Conservation (phyloP, 441 rosid genomes). For the Lepidium campestre region DNA sequence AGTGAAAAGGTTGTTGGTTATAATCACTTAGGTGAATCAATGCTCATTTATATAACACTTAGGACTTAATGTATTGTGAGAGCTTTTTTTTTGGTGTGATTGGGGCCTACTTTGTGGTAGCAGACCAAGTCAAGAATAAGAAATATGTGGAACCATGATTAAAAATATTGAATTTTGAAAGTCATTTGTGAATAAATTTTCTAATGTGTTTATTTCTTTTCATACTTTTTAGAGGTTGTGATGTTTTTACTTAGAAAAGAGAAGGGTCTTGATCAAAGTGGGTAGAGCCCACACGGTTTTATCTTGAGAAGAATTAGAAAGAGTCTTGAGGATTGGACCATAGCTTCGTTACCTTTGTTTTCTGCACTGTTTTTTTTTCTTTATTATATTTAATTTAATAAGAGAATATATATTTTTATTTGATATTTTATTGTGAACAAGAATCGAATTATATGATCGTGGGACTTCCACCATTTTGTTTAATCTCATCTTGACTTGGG, state of each 20-base stretch:
- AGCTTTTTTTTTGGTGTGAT: not conserved
- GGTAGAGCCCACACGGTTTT: constrained; percentile 31
- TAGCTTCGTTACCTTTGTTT: not conserved
- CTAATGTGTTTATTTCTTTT: not conserved
- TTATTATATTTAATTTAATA: not conserved
- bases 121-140: constrained; percentile 43
- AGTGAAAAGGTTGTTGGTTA: constrained; percentile 21
- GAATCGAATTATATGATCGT: constrained; percentile 15
- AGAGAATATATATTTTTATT: not conserved
- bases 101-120: not conserved
- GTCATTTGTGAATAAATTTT: not conserved
- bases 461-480: constrained; percentile 20
- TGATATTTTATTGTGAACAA: not conserved
- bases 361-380: not conserved
- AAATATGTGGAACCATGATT: constrained; percentile 6
- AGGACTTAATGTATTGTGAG: not conserved
- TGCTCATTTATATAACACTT: constrained; percentile 26
- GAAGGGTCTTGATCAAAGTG: constrained; percentile 24
- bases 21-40: constrained; percentile 9
- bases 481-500: constrained; percentile 15
- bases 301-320: constrained; percentile 2
- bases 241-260: not conserved
- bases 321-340: constrained; percentile 15
- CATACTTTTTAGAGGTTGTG: constrained; percentile 8
- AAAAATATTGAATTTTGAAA: constrained; percentile 15